A percentile compares a stretch with the other conserved stretches of the same genome.
phyloP scores from a whole-genome alignment of 495 filamentous ascomycete species.

The Xylaria curta region DNA sequence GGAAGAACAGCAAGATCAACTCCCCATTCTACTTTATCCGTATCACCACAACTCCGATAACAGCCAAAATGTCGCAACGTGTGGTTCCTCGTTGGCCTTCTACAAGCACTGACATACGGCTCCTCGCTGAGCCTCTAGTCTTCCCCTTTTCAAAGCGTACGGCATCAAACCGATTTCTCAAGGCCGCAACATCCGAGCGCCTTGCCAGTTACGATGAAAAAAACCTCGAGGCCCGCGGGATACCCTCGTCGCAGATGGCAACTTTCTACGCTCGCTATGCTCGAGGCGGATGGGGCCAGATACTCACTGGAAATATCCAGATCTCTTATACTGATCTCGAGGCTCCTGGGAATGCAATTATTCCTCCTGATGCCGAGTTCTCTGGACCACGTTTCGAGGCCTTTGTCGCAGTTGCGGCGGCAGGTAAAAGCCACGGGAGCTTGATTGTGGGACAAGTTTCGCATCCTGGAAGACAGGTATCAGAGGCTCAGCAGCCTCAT shows the following conservation, averaged over 20 bases:
- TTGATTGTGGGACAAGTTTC: conserved; percentile 65
- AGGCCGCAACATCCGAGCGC: conserved; percentile 68
- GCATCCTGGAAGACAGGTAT: conserved; percentile 67
- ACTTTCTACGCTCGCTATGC: conserved; percentile 67
- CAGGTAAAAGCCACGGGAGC: conserved; percentile 59
- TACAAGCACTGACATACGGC: conserved; percentile 44
- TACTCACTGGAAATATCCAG: conserved; percentile 69
- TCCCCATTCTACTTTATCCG: background rate
- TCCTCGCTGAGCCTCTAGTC: conserved; percentile 60
- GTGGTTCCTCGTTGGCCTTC: conserved; percentile 16
- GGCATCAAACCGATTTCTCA: conserved; percentile 66
- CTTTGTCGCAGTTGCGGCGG: conserved; percentile 59
- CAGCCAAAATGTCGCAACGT: conserved; percentile 5
- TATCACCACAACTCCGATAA: background rate
- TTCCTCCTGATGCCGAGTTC: conserved; percentile 54
- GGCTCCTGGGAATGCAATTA: conserved; percentile 63
- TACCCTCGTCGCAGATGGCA: conserved; percentile 63
- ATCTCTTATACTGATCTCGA: conserved; percentile 65
- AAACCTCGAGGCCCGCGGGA: conserved; percentile 48
- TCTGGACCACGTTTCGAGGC: conserved; percentile 62
- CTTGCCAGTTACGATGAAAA: conserved; percentile 57
- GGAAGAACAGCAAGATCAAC: background rate
- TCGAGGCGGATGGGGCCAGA: conserved; percentile 61
- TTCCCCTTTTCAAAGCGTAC: conserved; percentile 64
- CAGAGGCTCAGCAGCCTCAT: conserved; percentile 54